A percentile compares a stretch with the other conserved stretches of the same genome.
Conservation (phyloP, 352 stramenopile genomes). For the Phytophthora cajani region DNA sequence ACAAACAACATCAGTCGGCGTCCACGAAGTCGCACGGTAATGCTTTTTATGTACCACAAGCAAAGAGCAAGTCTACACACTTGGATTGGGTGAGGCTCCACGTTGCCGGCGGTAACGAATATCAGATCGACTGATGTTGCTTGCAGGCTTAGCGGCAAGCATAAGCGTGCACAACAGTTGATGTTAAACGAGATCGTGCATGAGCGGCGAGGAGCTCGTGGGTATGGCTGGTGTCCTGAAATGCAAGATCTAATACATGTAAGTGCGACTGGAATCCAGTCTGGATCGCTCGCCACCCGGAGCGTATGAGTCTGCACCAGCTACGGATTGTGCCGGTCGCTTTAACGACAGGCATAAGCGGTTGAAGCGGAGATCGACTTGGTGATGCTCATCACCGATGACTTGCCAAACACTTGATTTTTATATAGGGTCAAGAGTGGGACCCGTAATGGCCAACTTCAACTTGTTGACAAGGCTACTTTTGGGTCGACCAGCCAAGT, state of each 20-base stretch:
- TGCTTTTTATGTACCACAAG: background rate
- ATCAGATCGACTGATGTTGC: conserved; percentile 11
- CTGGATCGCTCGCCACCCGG: background rate
- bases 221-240: background rate
- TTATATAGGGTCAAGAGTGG: background rate
- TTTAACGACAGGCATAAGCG: conserved; percentile 2
- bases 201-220: background rate
- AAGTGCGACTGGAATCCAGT: no score
- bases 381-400: background rate
- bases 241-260: background rate
- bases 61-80: no score
- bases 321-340: conserved; percentile 8
- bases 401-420: background rate
- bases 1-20: no score
- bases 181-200: background rate
- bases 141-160: background rate
- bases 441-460: conserved; percentile 11
- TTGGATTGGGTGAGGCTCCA: background rate
- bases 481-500: background rate
- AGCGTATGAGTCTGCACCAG: background rate
- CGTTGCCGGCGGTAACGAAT: conserved; percentile 4
- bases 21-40: no score
- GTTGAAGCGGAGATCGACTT: background rate
- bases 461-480: conserved; percentile 1
- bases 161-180: conserved; percentile 3